Evolutionary conservation across 805 yeast species (phyloP), one percentile per base, ranked within the genome.

Genomic region (Clavispora vitiphila): DNA sequence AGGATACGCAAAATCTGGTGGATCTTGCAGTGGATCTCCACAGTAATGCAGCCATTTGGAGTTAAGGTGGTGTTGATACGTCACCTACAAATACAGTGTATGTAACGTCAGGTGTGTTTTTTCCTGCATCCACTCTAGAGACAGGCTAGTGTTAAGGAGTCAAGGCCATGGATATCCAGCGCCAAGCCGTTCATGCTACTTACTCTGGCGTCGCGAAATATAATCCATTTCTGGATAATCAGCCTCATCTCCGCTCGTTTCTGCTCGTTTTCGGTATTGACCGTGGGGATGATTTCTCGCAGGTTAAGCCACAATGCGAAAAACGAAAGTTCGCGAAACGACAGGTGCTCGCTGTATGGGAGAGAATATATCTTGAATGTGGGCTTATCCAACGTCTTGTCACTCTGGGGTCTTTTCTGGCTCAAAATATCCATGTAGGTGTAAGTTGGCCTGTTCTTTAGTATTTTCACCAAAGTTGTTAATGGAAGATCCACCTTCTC

Each of bases 261-360:
- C 38, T 44, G 40, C 18, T 51, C 57, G 40, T 53, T 58, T 14
- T 58, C 62, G 10, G 64, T 55, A 42, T 77, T 78, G 4, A 91
- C 99, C 0, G 99, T 93, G 0, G 97, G 93, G 8, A 89, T 78
- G 11, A 87, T 74, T 31, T 69, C 54, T 0, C 62, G 62, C 48
- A 78, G 74, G 7, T 72, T 60, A 31, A 87, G 50, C 18, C 72
- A 62, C 2, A 74, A 64, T 18, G 83, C 76, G 56, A 91, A 86
- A 41, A 74, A 71, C 10, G 82, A 71, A 29, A 93, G 68, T 54
- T 93, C 99, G 29, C 84, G 67, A 54, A 81, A 91, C 43, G 96
- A 86, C 9, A 96, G 87, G 64, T 93, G 99, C 57, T 93, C 99
- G 55, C 95, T 83, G 56, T 93, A 93, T 0, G 99, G 98, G 1